A percentile compares a stretch with the other conserved stretches of the same genome.
Conservation (phyloP, 2,329 filamentous ascomycete genomes). For the Aspergillus ochraceoroseus region DNA sequence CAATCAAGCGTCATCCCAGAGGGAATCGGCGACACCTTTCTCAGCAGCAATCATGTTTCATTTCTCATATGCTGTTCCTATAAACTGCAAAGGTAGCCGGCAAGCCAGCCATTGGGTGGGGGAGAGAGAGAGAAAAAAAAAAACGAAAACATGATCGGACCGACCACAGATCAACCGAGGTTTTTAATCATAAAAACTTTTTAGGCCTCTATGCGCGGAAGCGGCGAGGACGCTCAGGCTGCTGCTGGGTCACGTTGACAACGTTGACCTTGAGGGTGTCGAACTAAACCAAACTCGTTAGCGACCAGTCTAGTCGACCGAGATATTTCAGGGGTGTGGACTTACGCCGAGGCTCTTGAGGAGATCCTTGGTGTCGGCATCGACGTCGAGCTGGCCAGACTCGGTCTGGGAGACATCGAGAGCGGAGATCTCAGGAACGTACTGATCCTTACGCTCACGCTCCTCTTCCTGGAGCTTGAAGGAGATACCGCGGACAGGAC, state of each 20-base stretch:
- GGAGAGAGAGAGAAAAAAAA: too few species aligned
- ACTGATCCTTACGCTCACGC: slow-evolving; percentile 99
- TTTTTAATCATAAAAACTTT: slow-evolving; percentile 28
- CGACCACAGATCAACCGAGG: slow-evolving; percentile 31
- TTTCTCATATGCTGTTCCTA: slow-evolving; percentile 34
- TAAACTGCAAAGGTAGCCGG: slow-evolving; percentile 27
- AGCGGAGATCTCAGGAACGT: slow-evolving; percentile 97
- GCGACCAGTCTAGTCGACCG: slow-evolving; percentile 17
- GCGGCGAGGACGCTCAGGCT: slow-evolving; percentile 77
- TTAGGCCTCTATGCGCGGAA: slow-evolving; percentile 34
- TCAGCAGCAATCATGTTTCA: slow-evolving; percentile 42
- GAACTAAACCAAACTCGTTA: slow-evolving; percentile 60
- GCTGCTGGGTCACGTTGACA: slow-evolving; percentile 80
- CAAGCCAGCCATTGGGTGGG: slow-evolving; percentile 29
- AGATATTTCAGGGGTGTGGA: slow-evolving; percentile 41
- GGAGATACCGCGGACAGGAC: slow-evolving; percentile 98
- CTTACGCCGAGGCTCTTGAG: slow-evolving; percentile 98
- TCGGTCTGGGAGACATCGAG: slow-evolving; percentile 95
- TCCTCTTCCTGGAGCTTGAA: slow-evolving; percentile 99
- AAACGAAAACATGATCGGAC: slow-evolving; percentile 22
- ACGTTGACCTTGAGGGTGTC: slow-evolving; percentile 97
- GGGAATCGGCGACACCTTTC: slow-evolving; percentile 89
- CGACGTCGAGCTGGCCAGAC: slow-evolving; percentile 88
- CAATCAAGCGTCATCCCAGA: slow-evolving; percentile 84
- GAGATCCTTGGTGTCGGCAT: slow-evolving; percentile 97